These are phyloP conservation scores for Erucastrum elatum DNA, from an alignment of 345 rosid species.

Conservation along the genomic window DNA sequence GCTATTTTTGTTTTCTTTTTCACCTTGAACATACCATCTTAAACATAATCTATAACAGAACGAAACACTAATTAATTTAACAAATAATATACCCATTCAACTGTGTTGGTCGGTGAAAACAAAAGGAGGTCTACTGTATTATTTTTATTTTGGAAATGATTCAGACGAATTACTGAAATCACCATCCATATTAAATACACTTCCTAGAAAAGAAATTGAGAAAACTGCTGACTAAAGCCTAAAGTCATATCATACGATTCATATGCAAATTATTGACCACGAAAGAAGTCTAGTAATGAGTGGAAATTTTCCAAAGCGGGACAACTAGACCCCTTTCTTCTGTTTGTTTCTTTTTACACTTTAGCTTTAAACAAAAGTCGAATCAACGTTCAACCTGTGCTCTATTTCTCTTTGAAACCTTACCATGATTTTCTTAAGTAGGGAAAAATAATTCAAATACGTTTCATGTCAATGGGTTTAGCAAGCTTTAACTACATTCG, in stretches of 20 bases:
- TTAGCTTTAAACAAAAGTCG: not conserved
- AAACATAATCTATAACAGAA: not conserved
- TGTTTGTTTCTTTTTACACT: not conserved
- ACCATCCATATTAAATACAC: not conserved
- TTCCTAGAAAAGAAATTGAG: not conserved
- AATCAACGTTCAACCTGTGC: not conserved
- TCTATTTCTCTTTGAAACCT: not conserved
- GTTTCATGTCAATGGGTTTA: not conserved
- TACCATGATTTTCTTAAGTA: not conserved
- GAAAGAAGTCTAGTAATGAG: slow-evolving; percentile 16
- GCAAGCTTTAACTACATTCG: not conserved
- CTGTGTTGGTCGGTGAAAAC: slow-evolving; percentile 20
- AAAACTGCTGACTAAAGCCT: not conserved
- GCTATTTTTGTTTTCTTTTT: not conserved
- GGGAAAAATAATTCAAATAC: not conserved
- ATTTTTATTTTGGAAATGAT: not conserved
- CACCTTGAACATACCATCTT: not conserved
- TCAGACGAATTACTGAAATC: not conserved
- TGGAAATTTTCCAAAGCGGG: not conserved
- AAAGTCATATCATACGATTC: no score
- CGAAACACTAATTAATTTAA: not conserved
- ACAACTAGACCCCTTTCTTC: slow-evolving; percentile 2
- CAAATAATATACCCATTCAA: slow-evolving; percentile 14
- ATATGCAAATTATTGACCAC: not conserved
- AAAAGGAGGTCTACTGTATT: slow-evolving; percentile 1